Evolutionary conservation across 768 basidiomycete species (phyloP).

Genomic region (Calocybe indica): DNA sequence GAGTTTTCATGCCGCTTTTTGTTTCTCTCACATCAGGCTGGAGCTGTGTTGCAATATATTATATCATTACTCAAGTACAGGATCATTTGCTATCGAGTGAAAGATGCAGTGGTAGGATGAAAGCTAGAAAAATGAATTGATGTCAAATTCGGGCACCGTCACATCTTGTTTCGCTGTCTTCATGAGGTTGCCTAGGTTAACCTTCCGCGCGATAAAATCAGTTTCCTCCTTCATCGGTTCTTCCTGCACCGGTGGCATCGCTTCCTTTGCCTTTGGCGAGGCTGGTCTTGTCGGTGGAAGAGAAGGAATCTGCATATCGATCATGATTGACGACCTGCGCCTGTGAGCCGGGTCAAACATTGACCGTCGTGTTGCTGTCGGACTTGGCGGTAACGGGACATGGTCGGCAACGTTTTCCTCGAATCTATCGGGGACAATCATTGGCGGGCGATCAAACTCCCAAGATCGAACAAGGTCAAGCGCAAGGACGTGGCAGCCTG

Average conservation of each 20-base stretch:
- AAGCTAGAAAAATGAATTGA: slow-evolving; percentile 62
- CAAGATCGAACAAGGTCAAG: slow-evolving; percentile 86
- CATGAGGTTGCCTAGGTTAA: slow-evolving; percentile 77
- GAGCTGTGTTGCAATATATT: too few species aligned
- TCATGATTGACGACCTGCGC: slow-evolving; percentile 70
- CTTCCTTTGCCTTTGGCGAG: slow-evolving; percentile 33
- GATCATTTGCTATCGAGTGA: too few species aligned
- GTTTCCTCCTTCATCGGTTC: slow-evolving; percentile 43
- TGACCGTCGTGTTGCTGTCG: slow-evolving; percentile 35
- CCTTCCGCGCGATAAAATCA: slow-evolving; percentile 60
- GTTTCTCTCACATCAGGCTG: too few species aligned
- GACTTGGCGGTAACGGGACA: slow-evolving; percentile 31
- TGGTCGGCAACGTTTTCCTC: slow-evolving; percentile 3
- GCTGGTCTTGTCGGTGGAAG: slow-evolving; percentile 49
- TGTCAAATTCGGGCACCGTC: slow-evolving; percentile 82
- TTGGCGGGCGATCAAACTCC: slow-evolving; percentile 82
- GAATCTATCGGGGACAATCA: slow-evolving; percentile 14
- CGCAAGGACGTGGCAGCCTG: slow-evolving; percentile 91
- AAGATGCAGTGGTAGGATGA: too few species aligned
- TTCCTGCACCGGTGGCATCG: slow-evolving; percentile 16
- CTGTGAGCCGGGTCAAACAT: slow-evolving; percentile 49
- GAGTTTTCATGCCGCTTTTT: slow-evolving; percentile 2
- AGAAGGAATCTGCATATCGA: slow-evolving; percentile 81
- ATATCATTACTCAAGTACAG: too few species aligned
- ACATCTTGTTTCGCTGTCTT: slow-evolving; percentile 89